Evolutionary conservation across 805 yeast genomes (phyloP).

Genomic region (Myxozyma kluyveri): DNA sequence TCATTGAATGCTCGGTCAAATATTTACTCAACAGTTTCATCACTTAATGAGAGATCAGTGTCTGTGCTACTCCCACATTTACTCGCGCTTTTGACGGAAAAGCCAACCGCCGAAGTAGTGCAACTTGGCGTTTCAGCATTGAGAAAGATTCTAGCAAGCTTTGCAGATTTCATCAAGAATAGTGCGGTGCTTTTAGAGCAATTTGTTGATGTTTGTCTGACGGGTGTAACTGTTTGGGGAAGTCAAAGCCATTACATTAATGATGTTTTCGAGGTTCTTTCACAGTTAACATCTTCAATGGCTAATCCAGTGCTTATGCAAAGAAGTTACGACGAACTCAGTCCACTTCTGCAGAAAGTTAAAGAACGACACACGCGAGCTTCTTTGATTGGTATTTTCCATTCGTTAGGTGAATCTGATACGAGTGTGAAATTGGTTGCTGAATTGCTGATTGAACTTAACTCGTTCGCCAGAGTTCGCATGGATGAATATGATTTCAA

Average conservation of each 20-base stretch:
- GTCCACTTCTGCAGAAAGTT: constrained; percentile 59
- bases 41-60: background rate
- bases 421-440: constrained; percentile 48
- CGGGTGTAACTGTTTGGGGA: constrained; percentile 19
- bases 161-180: constrained; percentile 1
- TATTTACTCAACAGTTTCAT: background rate
- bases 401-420: constrained; percentile 55
- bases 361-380: constrained; percentile 61
- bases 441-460: constrained; percentile 58
- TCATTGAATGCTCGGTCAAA: background rate
- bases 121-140: constrained; percentile 12
- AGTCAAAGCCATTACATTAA: constrained; percentile 3
- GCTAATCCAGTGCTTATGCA: constrained; percentile 45
- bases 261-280: constrained; percentile 19
- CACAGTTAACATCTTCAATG: constrained; percentile 6
- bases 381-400: constrained; percentile 58
- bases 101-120: constrained; percentile 6
- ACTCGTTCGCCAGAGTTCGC: constrained; percentile 61
- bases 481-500: constrained; percentile 79
- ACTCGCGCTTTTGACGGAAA: constrained; percentile 9
- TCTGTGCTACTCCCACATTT: constrained; percentile 19
- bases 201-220: constrained; percentile 17
- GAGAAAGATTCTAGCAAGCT: constrained; percentile 10
- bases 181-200: constrained; percentile 17
- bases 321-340: constrained; percentile 47